A percentile compares a stretch with the other conserved stretches of the same genome.
These are phyloP conservation scores for Pseudomassariella vexata DNA, from an alignment of 2,329 filamentous ascomycete genomes.

Conservation along the genomic window DNA sequence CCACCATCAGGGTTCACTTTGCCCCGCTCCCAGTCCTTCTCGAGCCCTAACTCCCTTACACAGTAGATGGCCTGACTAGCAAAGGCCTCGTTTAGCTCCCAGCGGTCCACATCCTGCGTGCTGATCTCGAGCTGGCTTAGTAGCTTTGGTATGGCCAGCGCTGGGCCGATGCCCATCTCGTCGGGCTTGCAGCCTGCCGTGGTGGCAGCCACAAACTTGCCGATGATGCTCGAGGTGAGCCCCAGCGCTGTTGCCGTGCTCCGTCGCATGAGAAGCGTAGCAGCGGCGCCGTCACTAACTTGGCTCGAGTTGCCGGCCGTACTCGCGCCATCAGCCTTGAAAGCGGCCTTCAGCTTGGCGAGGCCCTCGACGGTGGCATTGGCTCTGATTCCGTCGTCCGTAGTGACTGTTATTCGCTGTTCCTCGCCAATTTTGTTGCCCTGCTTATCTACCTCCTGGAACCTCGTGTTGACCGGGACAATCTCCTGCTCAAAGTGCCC, in stretches of 20 bases:
- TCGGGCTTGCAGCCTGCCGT: constrained; percentile 77
- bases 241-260: constrained; percentile 71
- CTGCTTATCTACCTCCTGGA: constrained; percentile 57
- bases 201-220: constrained; percentile 73
- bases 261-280: constrained; percentile 78
- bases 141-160: constrained; percentile 77
- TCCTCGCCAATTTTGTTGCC: constrained; percentile 49
- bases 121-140: constrained; percentile 62
- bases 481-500: constrained; percentile 76
- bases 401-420: constrained; percentile 60
- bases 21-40: constrained; percentile 53
- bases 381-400: constrained; percentile 78
- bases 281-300: constrained; percentile 83
- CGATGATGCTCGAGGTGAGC: constrained; percentile 63
- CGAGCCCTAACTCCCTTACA: constrained; percentile 63
- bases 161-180: constrained; percentile 91
- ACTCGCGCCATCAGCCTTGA: constrained; percentile 65
- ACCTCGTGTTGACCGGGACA: constrained; percentile 69
- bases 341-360: constrained; percentile 78
- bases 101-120: constrained; percentile 68
- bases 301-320: constrained; percentile 87
- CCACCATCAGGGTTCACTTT: constrained; percentile 89
- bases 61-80: constrained; percentile 65
- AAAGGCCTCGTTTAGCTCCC: constrained; percentile 90
- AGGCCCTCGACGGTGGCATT: constrained; percentile 64